Evolutionary conservation across 2,329 filamentous ascomycete species (phyloP).

Genomic region (Dendryphion nanum): DNA sequence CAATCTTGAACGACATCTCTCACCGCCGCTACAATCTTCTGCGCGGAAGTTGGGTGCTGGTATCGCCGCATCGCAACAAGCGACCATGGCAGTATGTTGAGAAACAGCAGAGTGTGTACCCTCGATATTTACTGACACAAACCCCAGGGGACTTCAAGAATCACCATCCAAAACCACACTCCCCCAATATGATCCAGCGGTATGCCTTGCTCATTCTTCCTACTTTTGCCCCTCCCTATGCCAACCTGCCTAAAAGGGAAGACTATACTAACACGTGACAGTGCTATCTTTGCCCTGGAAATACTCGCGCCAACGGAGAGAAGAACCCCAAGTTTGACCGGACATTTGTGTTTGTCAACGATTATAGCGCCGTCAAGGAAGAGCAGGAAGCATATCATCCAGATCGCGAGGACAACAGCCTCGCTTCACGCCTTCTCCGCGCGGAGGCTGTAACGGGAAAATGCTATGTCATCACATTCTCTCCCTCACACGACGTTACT

Average conservation of each 20-base stretch:
- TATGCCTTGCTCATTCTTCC: conserved; percentile 20
- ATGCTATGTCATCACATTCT: conserved; percentile 97
- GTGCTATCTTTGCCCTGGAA: conserved; percentile 94
- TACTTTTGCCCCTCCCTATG: neutral
- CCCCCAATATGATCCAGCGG: conserved; percentile 74
- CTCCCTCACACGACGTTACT: conserved; percentile 83
- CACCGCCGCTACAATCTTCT: conserved; percentile 93
- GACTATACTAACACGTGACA: conserved; percentile 39
- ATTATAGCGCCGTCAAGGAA: conserved; percentile 96
- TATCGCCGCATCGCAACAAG: conserved; percentile 95
- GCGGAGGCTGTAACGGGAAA: conserved; percentile 88
- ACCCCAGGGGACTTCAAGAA: conserved; percentile 49
- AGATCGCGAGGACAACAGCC: conserved; percentile 50
- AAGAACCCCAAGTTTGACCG: conserved; percentile 80
- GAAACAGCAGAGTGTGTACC: no score
- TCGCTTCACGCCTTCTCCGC: conserved; percentile 73
- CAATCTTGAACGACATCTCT: conserved; percentile 80
- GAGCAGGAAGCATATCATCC: conserved; percentile 75
- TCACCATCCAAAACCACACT: conserved; percentile 47
- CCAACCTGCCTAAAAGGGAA: neutral
- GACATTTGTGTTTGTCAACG: conserved; percentile 94
- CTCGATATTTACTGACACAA: no score
- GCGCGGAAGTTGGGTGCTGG: conserved; percentile 85
- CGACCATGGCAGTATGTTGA: conserved; percentile 97
- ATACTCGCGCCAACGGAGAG: conserved; percentile 83